Evolutionary conservation across 371 early-diverging fungal genomes (phyloP).

Genomic region (Mortierella sp.): DNA sequence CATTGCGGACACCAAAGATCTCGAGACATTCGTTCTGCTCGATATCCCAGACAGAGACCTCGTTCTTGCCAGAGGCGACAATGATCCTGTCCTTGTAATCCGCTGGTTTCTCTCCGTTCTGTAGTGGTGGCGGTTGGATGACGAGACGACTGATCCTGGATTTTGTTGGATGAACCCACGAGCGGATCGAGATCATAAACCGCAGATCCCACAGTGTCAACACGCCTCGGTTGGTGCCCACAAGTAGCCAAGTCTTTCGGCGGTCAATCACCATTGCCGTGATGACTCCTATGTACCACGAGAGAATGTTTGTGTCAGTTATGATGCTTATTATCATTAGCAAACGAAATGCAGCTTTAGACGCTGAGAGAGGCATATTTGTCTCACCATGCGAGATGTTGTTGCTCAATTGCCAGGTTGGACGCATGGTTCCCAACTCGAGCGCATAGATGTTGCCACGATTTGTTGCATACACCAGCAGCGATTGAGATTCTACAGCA

Average conservation of each 20-base stretch:
- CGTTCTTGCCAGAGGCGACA: constrained; percentile 80
- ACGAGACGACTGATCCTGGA: constrained; percentile 76
- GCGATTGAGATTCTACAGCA: constrained; percentile 72
- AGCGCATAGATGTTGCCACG: constrained; percentile 82
- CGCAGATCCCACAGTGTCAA: constrained; percentile 88
- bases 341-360: no score
- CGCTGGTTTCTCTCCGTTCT: constrained; percentile 45
- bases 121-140: constrained; percentile 64
- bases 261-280: constrained; percentile 81
- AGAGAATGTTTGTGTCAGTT: not conserved
- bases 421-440: constrained; percentile 81
- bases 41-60: constrained; percentile 90
- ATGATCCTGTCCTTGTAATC: constrained; percentile 58
- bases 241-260: constrained; percentile 75
- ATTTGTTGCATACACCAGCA: constrained; percentile 85
- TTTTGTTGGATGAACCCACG: constrained; percentile 86
- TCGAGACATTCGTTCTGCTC: constrained; percentile 78
- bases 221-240: constrained; percentile 88
- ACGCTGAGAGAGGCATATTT: not conserved
- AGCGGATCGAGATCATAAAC: constrained; percentile 81
- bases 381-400: constrained; percentile 66
- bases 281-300: constrained; percentile 64
- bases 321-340: no score
- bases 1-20: constrained; percentile 73
- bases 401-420: constrained; percentile 75